Evolutionary conservation across 176 grass and related monocot genomes (phyloP).

Genomic region (Hyparrhenia diplandra): DNA sequence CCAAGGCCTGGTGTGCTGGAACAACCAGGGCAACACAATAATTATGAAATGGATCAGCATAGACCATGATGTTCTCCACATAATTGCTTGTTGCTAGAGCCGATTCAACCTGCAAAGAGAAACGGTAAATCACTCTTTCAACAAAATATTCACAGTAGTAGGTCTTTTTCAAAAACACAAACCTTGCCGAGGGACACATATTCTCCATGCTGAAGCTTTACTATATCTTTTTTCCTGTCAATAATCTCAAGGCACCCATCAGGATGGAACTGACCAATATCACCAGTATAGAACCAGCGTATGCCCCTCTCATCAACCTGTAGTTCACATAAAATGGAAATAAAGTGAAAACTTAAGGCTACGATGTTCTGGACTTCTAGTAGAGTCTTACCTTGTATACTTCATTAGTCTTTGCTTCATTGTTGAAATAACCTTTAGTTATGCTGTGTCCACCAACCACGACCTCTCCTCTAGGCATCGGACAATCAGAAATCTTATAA

Average conservation of each 20-base stretch:
- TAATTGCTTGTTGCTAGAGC: slow-evolving; percentile 62
- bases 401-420: slow-evolving; percentile 76
- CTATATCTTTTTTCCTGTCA: slow-evolving; percentile 92
- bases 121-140: neutral
- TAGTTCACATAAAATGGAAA: neutral
- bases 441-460: slow-evolving; percentile 68
- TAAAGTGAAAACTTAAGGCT: neutral
- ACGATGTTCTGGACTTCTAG: neutral
- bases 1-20: slow-evolving; percentile 41
- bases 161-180: neutral
- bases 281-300: slow-evolving; percentile 84
- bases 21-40: slow-evolving; percentile 82
- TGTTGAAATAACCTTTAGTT: slow-evolving; percentile 83
- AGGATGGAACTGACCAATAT: slow-evolving; percentile 87
- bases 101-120: slow-evolving; percentile 61
- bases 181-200: slow-evolving; percentile 93
- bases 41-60: slow-evolving; percentile 72
- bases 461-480: slow-evolving; percentile 81
- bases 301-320: slow-evolving; percentile 74
- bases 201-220: slow-evolving; percentile 95
- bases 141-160: slow-evolving; percentile 15
- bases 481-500: slow-evolving; percentile 71
- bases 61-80: slow-evolving; percentile 82
- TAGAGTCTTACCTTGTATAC: slow-evolving; percentile 58
- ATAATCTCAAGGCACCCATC: slow-evolving; percentile 86